Evolutionary conservation across 129 eudicot genomes (phyloP).

Genomic region (Chrysanthemum lavandulifolium): DNA sequence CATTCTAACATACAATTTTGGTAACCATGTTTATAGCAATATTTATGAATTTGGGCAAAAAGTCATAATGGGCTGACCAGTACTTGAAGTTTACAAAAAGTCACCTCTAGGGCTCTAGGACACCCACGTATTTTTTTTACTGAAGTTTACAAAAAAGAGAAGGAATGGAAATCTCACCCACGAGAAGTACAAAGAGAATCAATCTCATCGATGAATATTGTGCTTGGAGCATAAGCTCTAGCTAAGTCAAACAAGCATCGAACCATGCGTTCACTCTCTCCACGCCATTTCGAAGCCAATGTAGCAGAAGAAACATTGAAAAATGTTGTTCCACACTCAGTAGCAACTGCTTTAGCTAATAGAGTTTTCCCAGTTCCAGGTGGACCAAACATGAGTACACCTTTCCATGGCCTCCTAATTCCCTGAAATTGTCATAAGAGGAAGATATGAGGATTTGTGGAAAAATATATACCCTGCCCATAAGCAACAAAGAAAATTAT

Average conservation of each 20-base stretch:
- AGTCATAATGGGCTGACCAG: too few relatives aligned
- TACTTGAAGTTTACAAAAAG: too few relatives aligned
- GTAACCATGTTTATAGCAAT: too few relatives aligned
- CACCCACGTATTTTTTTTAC: background rate
- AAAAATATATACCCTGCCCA: background rate
- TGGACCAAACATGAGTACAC: conserved; percentile 99
- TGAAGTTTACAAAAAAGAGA: background rate
- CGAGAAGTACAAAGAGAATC: conserved; percentile 98
- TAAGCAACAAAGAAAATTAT: background rate
- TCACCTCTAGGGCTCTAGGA: background rate
- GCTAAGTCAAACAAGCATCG: conserved; percentile 98
- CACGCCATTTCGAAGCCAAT: conserved; percentile 99
- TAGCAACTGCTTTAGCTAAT: conserved; percentile 98
- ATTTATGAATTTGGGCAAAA: too few relatives aligned
- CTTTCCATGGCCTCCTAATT: conserved; percentile 99
- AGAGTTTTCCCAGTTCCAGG: conserved; percentile 99
- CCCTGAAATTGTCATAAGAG: conserved; percentile 54
- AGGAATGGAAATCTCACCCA: conserved; percentile 50
- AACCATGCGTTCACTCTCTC: conserved; percentile 99
- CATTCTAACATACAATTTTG: too few relatives aligned
- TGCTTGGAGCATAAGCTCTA: conserved; percentile 95
- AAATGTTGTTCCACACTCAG: conserved; percentile 98
- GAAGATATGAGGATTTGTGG: background rate
- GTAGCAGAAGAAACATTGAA: conserved; percentile 98
- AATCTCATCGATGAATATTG: conserved; percentile 94